Conservation (phyloP, 805 yeast genomes). For the Saccharomycopsis sp. region DNA sequence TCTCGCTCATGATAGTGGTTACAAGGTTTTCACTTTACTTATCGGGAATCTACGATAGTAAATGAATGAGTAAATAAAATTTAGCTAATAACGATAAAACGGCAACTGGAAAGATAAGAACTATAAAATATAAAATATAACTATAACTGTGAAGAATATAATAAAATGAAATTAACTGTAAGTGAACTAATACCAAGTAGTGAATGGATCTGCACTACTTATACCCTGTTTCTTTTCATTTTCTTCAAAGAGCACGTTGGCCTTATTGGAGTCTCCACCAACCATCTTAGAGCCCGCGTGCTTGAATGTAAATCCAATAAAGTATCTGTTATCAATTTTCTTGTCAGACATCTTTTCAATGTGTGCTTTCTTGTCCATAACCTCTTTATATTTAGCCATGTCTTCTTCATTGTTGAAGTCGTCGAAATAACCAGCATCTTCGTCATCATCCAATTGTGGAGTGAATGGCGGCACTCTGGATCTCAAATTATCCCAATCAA, state of each 20-base stretch:
- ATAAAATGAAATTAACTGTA: neutral
- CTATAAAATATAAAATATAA: neutral
- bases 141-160: neutral
- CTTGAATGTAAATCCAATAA: constrained; percentile 93
- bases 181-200: constrained; percentile 19
- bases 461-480: constrained; percentile 84
- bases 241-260: neutral
- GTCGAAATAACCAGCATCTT: constrained; percentile 98
- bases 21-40: no score
- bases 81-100: neutral
- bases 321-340: constrained; percentile 57
- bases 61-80: neutral
- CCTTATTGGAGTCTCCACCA: constrained; percentile 7
- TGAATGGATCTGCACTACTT: constrained; percentile 20
- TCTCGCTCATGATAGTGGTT: no score
- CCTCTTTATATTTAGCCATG: constrained; percentile 97
- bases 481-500: constrained; percentile 70
- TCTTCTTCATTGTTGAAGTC: constrained; percentile 94
- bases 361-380: constrained; percentile 83
- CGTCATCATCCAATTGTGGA: constrained; percentile 94
- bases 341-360: constrained; percentile 74
- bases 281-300: constrained; percentile 44
- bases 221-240: neutral
- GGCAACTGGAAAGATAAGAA: neutral
- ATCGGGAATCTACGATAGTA: neutral